Conservation (phyloP, 2,329 filamentous ascomycete genomes). For the Phyllosticta citriasiana region DNA sequence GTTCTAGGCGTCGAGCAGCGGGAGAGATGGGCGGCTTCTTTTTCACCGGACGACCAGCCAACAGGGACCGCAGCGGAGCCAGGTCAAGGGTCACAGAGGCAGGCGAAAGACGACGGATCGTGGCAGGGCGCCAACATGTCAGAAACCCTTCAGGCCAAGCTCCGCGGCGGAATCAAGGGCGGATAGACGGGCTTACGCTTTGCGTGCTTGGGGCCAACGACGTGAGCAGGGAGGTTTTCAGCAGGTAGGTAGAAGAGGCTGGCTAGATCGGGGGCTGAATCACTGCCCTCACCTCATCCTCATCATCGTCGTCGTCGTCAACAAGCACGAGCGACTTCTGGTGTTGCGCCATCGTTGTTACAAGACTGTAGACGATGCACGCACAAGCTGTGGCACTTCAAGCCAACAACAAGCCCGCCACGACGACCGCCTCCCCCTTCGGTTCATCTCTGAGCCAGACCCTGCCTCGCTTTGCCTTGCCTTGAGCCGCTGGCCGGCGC, state of each 20-base stretch:
- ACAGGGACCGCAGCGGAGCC: neutral
- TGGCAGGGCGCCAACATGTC: neutral
- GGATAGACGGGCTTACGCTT: neutral
- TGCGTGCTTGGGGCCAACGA: neutral
- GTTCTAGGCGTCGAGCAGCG: neutral
- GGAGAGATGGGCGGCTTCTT: neutral
- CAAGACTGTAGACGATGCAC: neutral
- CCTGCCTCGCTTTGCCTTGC: neutral
- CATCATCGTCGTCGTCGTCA: too few relatives aligned
- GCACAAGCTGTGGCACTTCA: neutral
- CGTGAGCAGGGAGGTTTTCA: neutral
- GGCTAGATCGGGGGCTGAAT: too few relatives aligned
- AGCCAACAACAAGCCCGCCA: neutral
- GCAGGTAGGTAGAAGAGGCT: too few relatives aligned
- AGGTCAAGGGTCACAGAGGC: neutral
- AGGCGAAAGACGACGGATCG: neutral
- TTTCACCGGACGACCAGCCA: neutral
- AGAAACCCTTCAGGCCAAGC: neutral
- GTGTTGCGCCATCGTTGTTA: neutral
- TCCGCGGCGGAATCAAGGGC: neutral
- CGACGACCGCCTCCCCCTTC: neutral
- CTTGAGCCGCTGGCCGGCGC: neutral
- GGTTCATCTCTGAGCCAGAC: neutral
- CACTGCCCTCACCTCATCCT: too few relatives aligned
- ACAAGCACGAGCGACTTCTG: too few relatives aligned